Evolutionary conservation across 768 basidiomycete species (phyloP), one percentile per base, ranked within the genome.

Genomic region (Boletus reticulatus): DNA sequence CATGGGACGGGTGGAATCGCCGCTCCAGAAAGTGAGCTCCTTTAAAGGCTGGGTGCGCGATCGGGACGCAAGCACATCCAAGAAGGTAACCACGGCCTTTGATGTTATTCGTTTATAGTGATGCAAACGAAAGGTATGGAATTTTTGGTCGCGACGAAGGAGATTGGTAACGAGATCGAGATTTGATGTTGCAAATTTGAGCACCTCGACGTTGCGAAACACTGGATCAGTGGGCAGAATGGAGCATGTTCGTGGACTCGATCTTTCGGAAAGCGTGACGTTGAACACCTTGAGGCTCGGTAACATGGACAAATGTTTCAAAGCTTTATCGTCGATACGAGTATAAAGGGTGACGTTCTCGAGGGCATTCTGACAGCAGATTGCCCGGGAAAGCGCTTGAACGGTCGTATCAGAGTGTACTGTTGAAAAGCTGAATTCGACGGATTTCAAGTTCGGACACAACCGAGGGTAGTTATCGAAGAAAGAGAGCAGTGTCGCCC

Each of bases 211-310:
- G 9, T 3, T 36, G 24, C 38, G 7, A 22, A 60, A 53, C 24
- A 41, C 8, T 0, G 39, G 17, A 10, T 52, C 58, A 0, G 37
- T 43, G 6, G 47, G 48, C 12, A 22, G 43, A 14, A 52, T 37
- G 16, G 37, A 1, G 16, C 9, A 37, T 4, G 5, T 5, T 17
- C 3, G 50, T 13, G 43, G 27, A 12, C 13, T 43, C 16, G 31
- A 58, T 3, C 0, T 27, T 41, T 42, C 19, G 13, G 53, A 29
- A 41, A 60, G 54, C 16, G 7, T 1, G 16, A 54, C 29, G 3
- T 4, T 22, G 10, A 64, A 36, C 1, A 17, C 13, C 11, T 44
- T 56, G 31, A 64, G 49, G 9, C 52, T 61, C 20, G 62, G 58
- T 7, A 46, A 38, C 13, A 24, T 43, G 38, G 39, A 50, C 32